phyloP scores from a whole-genome alignment of 1,284 basidiomycete genomes.

The Boletus holoroseus region DNA sequence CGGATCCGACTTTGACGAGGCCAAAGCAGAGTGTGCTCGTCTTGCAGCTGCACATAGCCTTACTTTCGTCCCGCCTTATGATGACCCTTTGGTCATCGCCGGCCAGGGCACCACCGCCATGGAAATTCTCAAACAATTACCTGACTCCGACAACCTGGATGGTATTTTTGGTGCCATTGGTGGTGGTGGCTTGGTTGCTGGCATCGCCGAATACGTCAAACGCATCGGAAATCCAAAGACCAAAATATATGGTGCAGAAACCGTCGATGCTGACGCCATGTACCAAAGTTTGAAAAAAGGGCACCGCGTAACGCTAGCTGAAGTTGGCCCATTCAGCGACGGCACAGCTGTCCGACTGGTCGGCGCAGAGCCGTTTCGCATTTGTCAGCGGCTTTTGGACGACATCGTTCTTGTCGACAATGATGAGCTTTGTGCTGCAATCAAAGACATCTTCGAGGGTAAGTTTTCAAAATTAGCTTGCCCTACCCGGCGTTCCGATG shows the following conservation, averaged over 20 bases:
- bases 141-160: slow-evolving; percentile 71
- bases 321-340: slow-evolving; percentile 96
- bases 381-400: slow-evolving; percentile 85
- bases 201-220: slow-evolving; percentile 91
- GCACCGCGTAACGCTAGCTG: slow-evolving; percentile 75
- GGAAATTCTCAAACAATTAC: slow-evolving; percentile 87
- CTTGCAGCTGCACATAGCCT: slow-evolving; percentile 75
- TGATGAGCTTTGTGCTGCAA: slow-evolving; percentile 97
- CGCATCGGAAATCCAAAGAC: slow-evolving; percentile 84
- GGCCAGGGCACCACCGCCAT: slow-evolving; percentile 95
- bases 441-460: slow-evolving; percentile 99
- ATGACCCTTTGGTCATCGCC: slow-evolving; percentile 94
- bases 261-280: slow-evolving; percentile 93
- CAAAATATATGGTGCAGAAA: slow-evolving; percentile 91
- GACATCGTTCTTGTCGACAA: slow-evolving; percentile 84
- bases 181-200: slow-evolving; percentile 88
- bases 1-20: slow-evolving; percentile 93
- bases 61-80: slow-evolving; percentile 94
- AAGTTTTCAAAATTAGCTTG: slow-evolving; percentile 15
- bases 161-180: slow-evolving; percentile 90
- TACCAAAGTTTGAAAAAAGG: slow-evolving; percentile 72
- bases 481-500: slow-evolving; percentile 1
- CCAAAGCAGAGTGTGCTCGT: slow-evolving; percentile 90
- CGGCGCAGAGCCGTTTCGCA: slow-evolving; percentile 90
- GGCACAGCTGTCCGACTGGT: slow-evolving; percentile 99